A percentile compares a stretch with the other conserved stretches of the same genome.
These are phyloP conservation scores for Ascochyta koolunga DNA, from an alignment of 2,329 filamentous ascomycete species.

Conservation along the genomic window DNA sequence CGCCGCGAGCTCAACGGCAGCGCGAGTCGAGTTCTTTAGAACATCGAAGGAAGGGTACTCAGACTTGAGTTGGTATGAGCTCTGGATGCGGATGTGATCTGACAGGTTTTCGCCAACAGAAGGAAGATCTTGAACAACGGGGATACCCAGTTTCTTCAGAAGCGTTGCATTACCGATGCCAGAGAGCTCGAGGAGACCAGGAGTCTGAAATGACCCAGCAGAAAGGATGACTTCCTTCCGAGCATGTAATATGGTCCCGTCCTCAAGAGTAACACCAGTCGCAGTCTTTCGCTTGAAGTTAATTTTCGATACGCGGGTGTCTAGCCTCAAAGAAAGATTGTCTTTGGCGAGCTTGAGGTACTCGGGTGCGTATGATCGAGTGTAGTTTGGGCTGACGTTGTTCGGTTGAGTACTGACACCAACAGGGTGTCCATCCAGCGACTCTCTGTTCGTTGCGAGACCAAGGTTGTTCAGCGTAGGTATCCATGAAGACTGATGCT, in stretches of 20 bases:
- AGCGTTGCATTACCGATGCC: conserved; percentile 28
- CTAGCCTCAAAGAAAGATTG: conserved; percentile 52
- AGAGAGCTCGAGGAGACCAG: conserved; percentile 35
- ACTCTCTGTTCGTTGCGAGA: conserved; percentile 50
- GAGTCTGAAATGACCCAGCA: conserved; percentile 35
- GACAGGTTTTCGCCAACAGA: conserved; percentile 41
- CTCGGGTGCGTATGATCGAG: conserved; percentile 56
- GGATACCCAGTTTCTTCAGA: conserved; percentile 25
- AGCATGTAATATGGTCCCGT: conserved; percentile 40
- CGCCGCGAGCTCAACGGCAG: conserved; percentile 50
- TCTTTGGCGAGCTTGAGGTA: conserved; percentile 52
- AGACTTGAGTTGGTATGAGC: conserved; percentile 31
- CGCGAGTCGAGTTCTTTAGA: conserved; percentile 35
- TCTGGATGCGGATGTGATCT: conserved; percentile 41
- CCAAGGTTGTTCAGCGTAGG: conserved; percentile 57
- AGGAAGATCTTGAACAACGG: conserved; percentile 26
- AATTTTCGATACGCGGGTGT: conserved; percentile 49
- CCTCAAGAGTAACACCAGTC: conserved; percentile 40
- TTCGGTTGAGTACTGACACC: conserved; percentile 59
- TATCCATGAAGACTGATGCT: conserved; percentile 53
- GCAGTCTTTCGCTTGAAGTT: conserved; percentile 42
- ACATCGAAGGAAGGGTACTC: conserved; percentile 33
- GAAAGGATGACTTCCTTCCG: conserved; percentile 37
- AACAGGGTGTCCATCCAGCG: conserved; percentile 57
- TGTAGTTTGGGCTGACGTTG: conserved; percentile 56